Evolutionary conservation across 139 green algal species (phyloP), one percentile per base, ranked within the genome.

Genomic region (Zygnema circumcarinatum): DNA sequence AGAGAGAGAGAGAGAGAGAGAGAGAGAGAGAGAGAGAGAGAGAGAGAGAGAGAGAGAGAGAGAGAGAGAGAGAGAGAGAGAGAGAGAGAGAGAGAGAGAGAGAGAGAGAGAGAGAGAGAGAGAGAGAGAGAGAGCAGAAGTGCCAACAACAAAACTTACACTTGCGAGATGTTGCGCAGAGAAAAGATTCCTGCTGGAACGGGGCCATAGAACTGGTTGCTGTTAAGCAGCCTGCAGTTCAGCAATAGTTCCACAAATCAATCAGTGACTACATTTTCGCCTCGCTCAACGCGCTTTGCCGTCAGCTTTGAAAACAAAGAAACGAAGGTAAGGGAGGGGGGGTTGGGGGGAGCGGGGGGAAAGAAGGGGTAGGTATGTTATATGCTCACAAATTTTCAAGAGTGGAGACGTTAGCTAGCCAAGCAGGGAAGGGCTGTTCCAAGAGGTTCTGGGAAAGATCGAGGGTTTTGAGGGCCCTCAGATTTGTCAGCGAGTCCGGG

Each of bases 161-260:
- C 54, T 72, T 72, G 54, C 25, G 25, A 25, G 54, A 25, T 29
- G 25, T 29, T 72, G 54, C 54, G n/a, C n/a, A n/a, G n/a, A n/a
- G n/a, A n/a, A 25, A 72, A 25, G 25, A 72, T 25, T 25, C 54
- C n/a, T 38, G 74, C 31, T 20, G 74, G 29, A 81, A 35, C 35
- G 74, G 74, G 31, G 2, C 2, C 3, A 39, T 25, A 73, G 74
- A 62, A 72, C n/a, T 81, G 74, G 74, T 1, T 81, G 74, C 25
- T 21, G 73, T 25, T 68, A 1, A 39, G 2, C 36, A 38, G 36
- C 32, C 73, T n/a, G 16, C 29, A 36, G 52, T 25, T 36, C 32
- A 32, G 25, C 29, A 80, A 38, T n/a, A 67, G 73, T 7, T 32
- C 36, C 11, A 11, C 69, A 7, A 36, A 11, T 79, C 11, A 36